These are phyloP conservation scores for Phytomonas francai DNA, from an alignment of 208 protist genomes.

Conservation along the genomic window DNA sequence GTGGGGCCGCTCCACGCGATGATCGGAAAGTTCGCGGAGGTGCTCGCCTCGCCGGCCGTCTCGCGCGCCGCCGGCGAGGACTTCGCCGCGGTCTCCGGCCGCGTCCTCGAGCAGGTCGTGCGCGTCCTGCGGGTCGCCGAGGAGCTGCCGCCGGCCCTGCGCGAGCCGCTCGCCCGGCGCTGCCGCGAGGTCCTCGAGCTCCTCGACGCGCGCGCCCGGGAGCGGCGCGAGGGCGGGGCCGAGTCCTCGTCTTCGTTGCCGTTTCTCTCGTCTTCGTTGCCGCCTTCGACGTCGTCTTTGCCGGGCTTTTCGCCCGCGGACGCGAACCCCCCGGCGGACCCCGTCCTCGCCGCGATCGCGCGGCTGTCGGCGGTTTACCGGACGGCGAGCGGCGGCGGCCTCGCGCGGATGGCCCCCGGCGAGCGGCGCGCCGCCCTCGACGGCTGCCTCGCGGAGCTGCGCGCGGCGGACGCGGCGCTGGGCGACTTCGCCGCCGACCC, in stretches of 20 bases:
- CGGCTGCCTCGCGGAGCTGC: too few species aligned
- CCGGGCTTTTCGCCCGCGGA: too few species aligned
- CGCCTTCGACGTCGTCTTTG: too few species aligned
- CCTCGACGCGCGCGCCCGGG: conserved; percentile 15
- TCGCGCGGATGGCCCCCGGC: not conserved
- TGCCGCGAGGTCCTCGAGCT: conserved; percentile 29
- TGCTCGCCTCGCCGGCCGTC: conserved; percentile 33
- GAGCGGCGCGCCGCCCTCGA: too few species aligned
- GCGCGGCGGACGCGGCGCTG: too few species aligned
- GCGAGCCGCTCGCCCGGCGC: conserved; percentile 29
- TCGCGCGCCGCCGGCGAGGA: conserved; percentile 17
- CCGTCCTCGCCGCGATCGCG: conserved; percentile 1
- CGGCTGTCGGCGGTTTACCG: not conserved
- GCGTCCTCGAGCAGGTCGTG: conserved; percentile 36
- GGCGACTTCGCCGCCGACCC: too few species aligned
- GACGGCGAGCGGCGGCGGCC: conserved; percentile 6
- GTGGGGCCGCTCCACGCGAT: conserved; percentile 40
- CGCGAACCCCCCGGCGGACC: too few species aligned
- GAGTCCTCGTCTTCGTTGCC: too few species aligned
- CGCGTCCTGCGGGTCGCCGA: conserved; percentile 25
- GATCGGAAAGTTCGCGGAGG: conserved; percentile 47
- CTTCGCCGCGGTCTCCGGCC: conserved; percentile 20
- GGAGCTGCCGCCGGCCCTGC: conserved; percentile 31
- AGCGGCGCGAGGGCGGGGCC: too few species aligned
- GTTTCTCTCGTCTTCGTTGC: too few species aligned